A percentile compares a stretch with the other conserved stretches of the same genome.
Evolutionary conservation across 306 rosid genomes (phyloP).

Genomic region (Canavalia ensiformis): DNA sequence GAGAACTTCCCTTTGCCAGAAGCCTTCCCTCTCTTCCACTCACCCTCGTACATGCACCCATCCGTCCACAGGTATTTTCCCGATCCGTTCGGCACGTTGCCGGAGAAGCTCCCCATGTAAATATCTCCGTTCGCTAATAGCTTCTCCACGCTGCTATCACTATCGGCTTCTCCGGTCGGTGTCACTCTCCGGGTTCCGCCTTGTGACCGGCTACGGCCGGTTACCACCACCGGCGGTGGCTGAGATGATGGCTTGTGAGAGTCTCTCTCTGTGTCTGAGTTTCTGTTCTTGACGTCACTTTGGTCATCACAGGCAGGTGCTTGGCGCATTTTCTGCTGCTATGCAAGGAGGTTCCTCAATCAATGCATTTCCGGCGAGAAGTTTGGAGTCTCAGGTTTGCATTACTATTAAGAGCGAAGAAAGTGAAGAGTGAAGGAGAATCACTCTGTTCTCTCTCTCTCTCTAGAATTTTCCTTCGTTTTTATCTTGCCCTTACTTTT

Average conservation of each 20-base stretch:
- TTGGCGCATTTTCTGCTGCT: conserved; percentile 75
- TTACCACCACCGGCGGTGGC: conserved; percentile 17
- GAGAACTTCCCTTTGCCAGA: conserved; percentile 92
- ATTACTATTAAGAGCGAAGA: background rate
- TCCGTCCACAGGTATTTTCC: conserved; percentile 92
- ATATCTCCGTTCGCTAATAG: conserved; percentile 84
- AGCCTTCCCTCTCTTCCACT: conserved; percentile 92
- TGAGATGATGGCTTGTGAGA: conserved; percentile 28
- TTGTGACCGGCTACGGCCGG: conserved; percentile 66
- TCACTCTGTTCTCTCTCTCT: conserved; percentile 10
- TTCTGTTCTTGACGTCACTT: conserved; percentile 54
- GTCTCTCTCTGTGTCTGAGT: conserved; percentile 51
- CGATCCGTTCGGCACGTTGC: conserved; percentile 77
- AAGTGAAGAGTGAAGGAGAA: background rate
- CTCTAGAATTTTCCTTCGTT: background rate
- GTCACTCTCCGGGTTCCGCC: conserved; percentile 69
- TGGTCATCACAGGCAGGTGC: conserved; percentile 54
- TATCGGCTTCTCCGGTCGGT: conserved; percentile 52
- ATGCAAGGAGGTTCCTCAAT: conserved; percentile 32
- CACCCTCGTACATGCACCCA: conserved; percentile 96
- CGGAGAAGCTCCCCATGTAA: conserved; percentile 82
- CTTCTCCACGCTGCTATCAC: conserved; percentile 42
- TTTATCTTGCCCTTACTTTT: background rate
- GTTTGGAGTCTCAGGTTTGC: background rate
- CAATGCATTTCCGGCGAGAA: conserved; percentile 48